Percentiles rank a stretch among this genome's conserved stretches.
These are phyloP conservation scores for Phytophthora uliginosa DNA, from an alignment of 352 stramenopile genomes.

Conservation along the genomic window DNA sequence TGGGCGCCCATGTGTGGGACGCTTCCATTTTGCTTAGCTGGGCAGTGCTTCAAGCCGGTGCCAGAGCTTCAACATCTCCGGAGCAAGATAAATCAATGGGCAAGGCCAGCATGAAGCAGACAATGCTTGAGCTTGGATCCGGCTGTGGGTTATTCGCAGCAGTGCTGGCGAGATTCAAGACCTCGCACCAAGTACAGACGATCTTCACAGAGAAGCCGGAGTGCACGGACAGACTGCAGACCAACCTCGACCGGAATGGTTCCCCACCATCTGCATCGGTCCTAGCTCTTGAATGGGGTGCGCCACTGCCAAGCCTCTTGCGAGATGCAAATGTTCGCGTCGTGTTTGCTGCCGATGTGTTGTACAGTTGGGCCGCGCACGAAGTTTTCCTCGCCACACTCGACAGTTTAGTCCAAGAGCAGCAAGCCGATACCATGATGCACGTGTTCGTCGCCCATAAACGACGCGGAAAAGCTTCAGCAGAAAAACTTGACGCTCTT, in stretches of 20 bases:
- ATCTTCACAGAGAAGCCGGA: slow-evolving; percentile 54
- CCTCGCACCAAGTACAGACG: not conserved
- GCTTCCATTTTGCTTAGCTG: slow-evolving; percentile 66
- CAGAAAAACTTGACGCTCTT: slow-evolving; percentile 36
- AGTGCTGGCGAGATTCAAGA: slow-evolving; percentile 22
- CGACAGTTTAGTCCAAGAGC: slow-evolving; percentile 3
- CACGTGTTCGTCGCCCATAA: slow-evolving; percentile 65
- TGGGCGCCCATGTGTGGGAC: slow-evolving; percentile 79
- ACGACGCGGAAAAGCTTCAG: slow-evolving; percentile 46
- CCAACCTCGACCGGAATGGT: slow-evolving; percentile 48
- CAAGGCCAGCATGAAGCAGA: not conserved
- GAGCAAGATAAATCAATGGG: not conserved
- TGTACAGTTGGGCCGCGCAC: slow-evolving; percentile 73
- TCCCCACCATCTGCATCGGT: slow-evolving; percentile 4
- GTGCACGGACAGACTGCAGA: slow-evolving; percentile 30
- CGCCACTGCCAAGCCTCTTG: slow-evolving; percentile 3
- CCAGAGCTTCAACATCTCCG: not conserved
- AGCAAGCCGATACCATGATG: not conserved
- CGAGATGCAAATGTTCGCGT: slow-evolving; percentile 19
- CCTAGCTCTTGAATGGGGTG: slow-evolving; percentile 48
- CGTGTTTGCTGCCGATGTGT: slow-evolving; percentile 64
- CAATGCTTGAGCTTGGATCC: slow-evolving; percentile 56
- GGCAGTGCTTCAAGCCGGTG: slow-evolving; percentile 31
- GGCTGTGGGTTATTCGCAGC: slow-evolving; percentile 63
- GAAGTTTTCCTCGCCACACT: slow-evolving; percentile 55